Percentiles rank a stretch among this genome's conserved stretches.
Evolutionary conservation across 805 yeast genomes (phyloP).

Genomic region (Suhomyces emberorum): DNA sequence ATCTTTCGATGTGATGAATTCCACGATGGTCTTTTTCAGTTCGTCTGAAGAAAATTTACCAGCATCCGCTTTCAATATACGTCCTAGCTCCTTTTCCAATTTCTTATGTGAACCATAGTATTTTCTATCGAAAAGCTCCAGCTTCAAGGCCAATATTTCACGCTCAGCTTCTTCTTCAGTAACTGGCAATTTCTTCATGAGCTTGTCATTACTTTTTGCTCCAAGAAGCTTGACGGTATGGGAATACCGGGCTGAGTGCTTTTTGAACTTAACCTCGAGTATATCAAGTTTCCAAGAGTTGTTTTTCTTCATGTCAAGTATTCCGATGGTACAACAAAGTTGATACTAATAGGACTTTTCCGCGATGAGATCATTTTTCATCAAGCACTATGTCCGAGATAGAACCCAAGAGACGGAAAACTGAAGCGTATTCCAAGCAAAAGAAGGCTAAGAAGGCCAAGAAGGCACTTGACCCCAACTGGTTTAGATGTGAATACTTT

Average conservation of each 20-base stretch:
- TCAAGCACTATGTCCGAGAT: not conserved
- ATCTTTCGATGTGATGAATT: conserved; percentile 19
- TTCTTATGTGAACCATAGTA: conserved; percentile 44
- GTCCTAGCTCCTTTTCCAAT: conserved; percentile 36
- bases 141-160: conserved; percentile 45
- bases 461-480: not conserved
- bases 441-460: conserved; percentile 1
- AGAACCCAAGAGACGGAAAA: conserved; percentile 8
- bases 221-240: conserved; percentile 45
- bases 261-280: conserved; percentile 48
- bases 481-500: conserved; percentile 47
- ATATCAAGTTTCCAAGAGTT: conserved; percentile 56
- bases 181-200: conserved; percentile 40
- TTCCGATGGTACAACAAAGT: not conserved
- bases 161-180: conserved; percentile 40
- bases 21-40: conserved; percentile 12
- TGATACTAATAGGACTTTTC: not conserved
- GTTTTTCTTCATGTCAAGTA: conserved; percentile 29
- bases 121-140: conserved; percentile 46
- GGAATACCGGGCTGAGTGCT: conserved; percentile 44
- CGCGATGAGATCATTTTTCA: not conserved
- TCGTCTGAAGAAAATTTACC: conserved; percentile 9
- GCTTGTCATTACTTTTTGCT: conserved; percentile 43
- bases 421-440: conserved; percentile 1
- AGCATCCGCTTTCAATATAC: conserved; percentile 16